A percentile compares a stretch with the other conserved stretches of the same genome.
These are phyloP conservation scores for Beauveria pseudobassiana DNA, from an alignment of 2,329 filamentous ascomycete species.

Conservation along the genomic window DNA sequence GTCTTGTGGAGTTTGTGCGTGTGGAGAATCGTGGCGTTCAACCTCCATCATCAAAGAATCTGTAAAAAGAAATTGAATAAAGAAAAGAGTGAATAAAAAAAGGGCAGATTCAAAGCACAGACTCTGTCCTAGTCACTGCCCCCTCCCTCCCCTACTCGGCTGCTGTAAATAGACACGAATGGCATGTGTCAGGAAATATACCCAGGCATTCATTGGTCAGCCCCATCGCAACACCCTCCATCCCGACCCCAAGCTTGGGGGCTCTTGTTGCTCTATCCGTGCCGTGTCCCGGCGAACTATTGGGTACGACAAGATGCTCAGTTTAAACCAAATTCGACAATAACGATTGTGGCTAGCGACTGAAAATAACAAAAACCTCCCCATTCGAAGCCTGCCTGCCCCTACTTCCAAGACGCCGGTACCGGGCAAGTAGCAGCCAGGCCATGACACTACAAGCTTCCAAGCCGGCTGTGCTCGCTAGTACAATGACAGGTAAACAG, in stretches of 20 bases:
- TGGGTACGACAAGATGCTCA: neutral
- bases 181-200: neutral
- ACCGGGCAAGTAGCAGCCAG: neutral
- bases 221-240: neutral
- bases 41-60: neutral
- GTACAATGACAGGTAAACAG: neutral
- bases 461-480: neutral
- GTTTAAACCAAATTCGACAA: neutral
- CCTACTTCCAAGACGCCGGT: neutral
- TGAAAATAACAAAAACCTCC: neutral
- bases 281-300: neutral
- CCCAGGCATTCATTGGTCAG: neutral
- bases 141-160: no score
- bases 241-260: neutral
- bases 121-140: no score
- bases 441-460: neutral
- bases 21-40: neutral
- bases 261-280: neutral
- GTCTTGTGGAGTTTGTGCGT: neutral
- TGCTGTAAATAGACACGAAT: no score
- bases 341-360: neutral
- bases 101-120: no score
- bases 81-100: neutral
- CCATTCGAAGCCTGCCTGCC: neutral
- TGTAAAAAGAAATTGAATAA: neutral